These are phyloP conservation scores for Petunia secreta DNA, from an alignment of 257 asterid genomes.

Conservation along the genomic window DNA sequence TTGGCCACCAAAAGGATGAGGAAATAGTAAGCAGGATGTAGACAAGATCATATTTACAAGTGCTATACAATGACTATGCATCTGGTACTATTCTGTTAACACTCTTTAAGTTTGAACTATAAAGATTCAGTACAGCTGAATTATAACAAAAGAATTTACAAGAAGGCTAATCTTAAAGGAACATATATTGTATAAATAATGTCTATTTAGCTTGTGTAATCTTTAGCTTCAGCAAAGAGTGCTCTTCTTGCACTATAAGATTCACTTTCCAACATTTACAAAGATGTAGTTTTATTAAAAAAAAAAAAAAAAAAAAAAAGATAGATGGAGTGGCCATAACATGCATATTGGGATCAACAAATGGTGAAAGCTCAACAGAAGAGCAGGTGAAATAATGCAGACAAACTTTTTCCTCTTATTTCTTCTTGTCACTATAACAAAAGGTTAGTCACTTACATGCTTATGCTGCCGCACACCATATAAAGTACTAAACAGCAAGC, in stretches of 20 bases:
- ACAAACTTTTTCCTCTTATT: no score
- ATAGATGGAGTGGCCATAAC: no score
- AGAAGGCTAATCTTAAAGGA: not conserved
- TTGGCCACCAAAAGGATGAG: constrained; percentile 1
- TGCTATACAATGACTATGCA: constrained; percentile 9
- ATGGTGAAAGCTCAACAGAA: no score
- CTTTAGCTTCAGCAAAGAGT: constrained; percentile 15
- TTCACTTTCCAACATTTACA: not conserved
- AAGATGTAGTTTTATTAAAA: not conserved
- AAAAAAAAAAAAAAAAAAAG: no score
- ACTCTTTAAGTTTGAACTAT: not conserved
- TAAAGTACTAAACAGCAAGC: not conserved
- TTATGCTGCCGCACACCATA: not conserved
- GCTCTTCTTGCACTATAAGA: constrained; percentile 1
- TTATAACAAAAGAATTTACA: not conserved
- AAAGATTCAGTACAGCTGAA: not conserved
- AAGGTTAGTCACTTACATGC: not conserved
- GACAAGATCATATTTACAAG: constrained; percentile 13
- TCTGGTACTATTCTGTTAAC: constrained; percentile 2
- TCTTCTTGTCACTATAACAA: constrained; percentile 2
- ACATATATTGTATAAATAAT: not conserved
- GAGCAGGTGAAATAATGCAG: no score
- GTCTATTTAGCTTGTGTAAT: not conserved
- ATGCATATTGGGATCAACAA: no score
- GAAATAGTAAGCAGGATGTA: not conserved